Conservation (phyloP, 495 filamentous ascomycete species). For the Neurospora sp. region DNA sequence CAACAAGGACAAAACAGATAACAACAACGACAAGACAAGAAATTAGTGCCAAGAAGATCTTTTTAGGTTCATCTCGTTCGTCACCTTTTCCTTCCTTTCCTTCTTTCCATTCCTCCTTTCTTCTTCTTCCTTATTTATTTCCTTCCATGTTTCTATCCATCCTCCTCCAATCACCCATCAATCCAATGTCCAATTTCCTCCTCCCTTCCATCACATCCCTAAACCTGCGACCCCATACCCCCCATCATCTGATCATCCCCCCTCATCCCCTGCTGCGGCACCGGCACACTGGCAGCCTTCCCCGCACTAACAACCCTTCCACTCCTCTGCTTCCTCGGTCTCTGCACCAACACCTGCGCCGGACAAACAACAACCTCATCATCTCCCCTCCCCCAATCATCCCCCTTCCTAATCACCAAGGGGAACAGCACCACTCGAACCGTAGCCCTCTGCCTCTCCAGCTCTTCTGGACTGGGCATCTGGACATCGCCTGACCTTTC, state of each 20-base stretch:
- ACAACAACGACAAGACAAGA: background rate
- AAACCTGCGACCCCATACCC: conserved; percentile 2
- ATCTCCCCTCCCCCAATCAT: conserved; percentile 72
- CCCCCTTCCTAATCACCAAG: conserved; percentile 85
- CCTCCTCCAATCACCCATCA: background rate
- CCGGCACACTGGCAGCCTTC: conserved; percentile 13
- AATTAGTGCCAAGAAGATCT: background rate
- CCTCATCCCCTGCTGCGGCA: conserved; percentile 10
- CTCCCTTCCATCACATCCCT: too few relatives aligned
- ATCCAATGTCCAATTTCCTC: background rate
- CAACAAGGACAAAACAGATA: background rate
- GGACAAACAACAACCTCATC: conserved; percentile 90
- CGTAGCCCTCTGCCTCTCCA: conserved; percentile 62
- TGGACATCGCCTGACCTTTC: conserved; percentile 64
- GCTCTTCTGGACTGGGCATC: conserved; percentile 49
- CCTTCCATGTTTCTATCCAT: background rate
- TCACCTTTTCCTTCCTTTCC: background rate
- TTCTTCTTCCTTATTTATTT: background rate
- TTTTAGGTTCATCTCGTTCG: background rate
- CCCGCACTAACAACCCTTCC: background rate
- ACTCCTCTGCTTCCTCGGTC: background rate
- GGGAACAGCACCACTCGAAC: conserved; percentile 91
- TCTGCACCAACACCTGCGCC: conserved; percentile 76
- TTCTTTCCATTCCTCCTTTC: background rate
- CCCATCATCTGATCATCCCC: background rate